Percentiles rank a stretch among this genome's conserved stretches.
phyloP scores from a whole-genome alignment of 495 filamentous ascomycete genomes.

The Massariosphaeria phaeospora region DNA sequence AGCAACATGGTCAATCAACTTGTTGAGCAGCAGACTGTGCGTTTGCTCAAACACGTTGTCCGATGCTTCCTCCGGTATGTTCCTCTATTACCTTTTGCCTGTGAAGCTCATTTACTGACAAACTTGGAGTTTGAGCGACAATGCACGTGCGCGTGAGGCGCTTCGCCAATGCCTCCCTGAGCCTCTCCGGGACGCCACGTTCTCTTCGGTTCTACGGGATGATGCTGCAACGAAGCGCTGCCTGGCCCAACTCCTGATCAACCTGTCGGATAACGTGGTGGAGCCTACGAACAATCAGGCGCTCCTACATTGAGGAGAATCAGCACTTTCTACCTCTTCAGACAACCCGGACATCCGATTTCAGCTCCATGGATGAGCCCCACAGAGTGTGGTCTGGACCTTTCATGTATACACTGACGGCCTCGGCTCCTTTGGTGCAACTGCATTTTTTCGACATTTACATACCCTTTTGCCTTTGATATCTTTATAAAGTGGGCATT shows the following conservation, averaged over 20 bases:
- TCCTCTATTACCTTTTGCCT: constrained; percentile 8
- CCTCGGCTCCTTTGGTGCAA: too few relatives aligned
- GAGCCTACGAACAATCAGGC: constrained; percentile 44
- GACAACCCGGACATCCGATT: too few relatives aligned
- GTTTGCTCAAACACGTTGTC: constrained; percentile 95
- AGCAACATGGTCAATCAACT: constrained; percentile 98
- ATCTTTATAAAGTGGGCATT: background rate
- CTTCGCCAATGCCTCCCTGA: constrained; percentile 95
- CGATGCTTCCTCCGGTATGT: constrained; percentile 88
- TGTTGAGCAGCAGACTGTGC: constrained; percentile 94
- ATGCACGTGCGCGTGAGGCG: constrained; percentile 90
- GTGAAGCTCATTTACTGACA: constrained; percentile 10
- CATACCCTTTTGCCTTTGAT: constrained; percentile 12
- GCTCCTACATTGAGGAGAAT: constrained; percentile 20
- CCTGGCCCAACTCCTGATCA: constrained; percentile 92
- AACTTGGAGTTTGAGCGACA: constrained; percentile 73
- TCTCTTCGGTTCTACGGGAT: constrained; percentile 91
- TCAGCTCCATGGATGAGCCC: too few relatives aligned
- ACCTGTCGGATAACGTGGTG: constrained; percentile 87
- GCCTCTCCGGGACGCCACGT: constrained; percentile 92
- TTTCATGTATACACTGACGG: too few relatives aligned
- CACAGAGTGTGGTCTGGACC: too few relatives aligned
- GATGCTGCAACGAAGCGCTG: constrained; percentile 98
- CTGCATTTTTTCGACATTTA: too few relatives aligned
- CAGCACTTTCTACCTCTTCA: too few relatives aligned